A percentile compares a stretch with the other conserved stretches of the same genome.
Evolutionary conservation across 164 flowering plant species (phyloP).

Genomic region (Paratinospora sagittata): DNA sequence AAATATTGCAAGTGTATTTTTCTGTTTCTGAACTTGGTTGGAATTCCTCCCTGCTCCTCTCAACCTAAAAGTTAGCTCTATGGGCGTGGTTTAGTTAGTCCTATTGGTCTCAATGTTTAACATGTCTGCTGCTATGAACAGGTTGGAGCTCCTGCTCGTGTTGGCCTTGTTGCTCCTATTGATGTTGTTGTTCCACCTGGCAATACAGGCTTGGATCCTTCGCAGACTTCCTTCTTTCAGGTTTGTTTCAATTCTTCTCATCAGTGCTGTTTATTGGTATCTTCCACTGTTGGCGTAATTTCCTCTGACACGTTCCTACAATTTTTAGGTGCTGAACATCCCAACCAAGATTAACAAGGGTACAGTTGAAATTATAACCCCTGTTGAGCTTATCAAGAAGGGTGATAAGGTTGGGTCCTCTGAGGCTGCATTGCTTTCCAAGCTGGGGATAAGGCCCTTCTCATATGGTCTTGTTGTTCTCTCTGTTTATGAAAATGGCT

Average conservation of each 20-base stretch:
- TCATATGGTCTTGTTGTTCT: conserved; percentile 26
- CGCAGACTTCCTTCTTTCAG: conserved; percentile 47
- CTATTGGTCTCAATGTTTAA: too few species aligned
- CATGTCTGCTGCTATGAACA: conserved; percentile 5
- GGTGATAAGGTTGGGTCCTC: conserved; percentile 43
- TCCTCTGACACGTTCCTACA: background rate
- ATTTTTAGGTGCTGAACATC: conserved; percentile 36
- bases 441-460: conserved; percentile 44
- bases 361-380: conserved; percentile 39
- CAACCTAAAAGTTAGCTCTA: too few species aligned
- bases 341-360: conserved; percentile 49
- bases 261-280: background rate
- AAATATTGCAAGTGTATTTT: too few species aligned
- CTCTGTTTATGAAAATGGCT: conserved; percentile 32
- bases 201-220: conserved; percentile 43
- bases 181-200: conserved; percentile 44
- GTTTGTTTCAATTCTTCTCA: conserved; percentile 8
- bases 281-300: background rate
- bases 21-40: too few species aligned
- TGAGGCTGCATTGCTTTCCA: conserved; percentile 38
- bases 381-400: conserved; percentile 40
- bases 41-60: too few species aligned
- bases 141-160: conserved; percentile 53
- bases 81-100: too few species aligned
- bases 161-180: conserved; percentile 40